Percentiles rank a stretch among this genome's conserved stretches.
phyloP scores from a whole-genome alignment of 768 basidiomycete genomes.

The Tubosaeta brunneosetosa region DNA sequence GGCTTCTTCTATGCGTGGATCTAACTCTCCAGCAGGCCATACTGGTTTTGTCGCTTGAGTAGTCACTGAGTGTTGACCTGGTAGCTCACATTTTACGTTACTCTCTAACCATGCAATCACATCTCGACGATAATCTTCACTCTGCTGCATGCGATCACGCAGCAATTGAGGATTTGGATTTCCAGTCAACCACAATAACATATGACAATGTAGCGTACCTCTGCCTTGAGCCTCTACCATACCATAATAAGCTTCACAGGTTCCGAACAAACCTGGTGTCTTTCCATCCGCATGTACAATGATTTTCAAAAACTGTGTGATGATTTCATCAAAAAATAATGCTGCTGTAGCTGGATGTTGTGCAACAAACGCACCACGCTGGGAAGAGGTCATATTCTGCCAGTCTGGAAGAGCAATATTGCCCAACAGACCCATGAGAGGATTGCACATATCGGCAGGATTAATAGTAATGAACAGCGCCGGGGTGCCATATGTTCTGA shows the following conservation, averaged over 20 bases:
- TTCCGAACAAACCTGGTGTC: neutral
- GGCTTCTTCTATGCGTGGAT: neutral
- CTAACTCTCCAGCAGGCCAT: neutral
- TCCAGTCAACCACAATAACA: neutral
- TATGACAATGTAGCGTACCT: neutral
- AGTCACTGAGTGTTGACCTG: neutral
- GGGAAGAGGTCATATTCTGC: neutral
- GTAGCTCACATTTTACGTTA: neutral
- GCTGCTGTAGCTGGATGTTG: neutral
- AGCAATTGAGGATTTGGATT: neutral
- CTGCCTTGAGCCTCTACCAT: neutral
- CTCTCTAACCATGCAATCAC: neutral
- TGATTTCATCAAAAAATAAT: neutral
- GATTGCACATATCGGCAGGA: neutral
- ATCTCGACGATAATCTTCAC: neutral
- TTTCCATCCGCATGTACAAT: neutral
- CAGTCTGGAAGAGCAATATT: neutral
- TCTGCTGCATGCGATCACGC: neutral
- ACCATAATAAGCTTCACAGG: neutral
- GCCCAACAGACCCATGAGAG: neutral
- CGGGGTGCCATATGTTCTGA: neutral
- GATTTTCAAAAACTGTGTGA: neutral
- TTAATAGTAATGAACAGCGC: neutral
- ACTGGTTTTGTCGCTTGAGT: no score
- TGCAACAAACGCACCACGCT: neutral